Percentiles rank a stretch among this genome's conserved stretches.
These are phyloP conservation scores for Trichoderma sp. DNA, from an alignment of 2,329 filamentous ascomycete genomes.

Conservation along the genomic window DNA sequence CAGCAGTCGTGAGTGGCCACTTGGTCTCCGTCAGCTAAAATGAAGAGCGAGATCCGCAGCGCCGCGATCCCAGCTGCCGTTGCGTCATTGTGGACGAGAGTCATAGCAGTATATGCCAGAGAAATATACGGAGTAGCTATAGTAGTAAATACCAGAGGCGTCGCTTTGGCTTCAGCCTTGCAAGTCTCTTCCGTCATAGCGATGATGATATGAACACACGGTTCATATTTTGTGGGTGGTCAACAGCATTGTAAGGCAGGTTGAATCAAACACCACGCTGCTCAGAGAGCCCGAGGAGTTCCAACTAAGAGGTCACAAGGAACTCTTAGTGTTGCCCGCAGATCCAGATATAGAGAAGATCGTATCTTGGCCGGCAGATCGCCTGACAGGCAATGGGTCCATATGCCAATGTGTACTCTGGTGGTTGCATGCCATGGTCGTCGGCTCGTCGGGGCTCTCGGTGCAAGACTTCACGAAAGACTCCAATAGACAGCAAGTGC, in stretches of 20 bases:
- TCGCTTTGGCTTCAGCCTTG: not conserved
- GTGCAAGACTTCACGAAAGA: not conserved
- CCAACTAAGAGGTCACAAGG: not conserved
- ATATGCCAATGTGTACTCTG: not conserved
- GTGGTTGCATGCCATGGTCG: not conserved
- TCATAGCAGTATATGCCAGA: not conserved
- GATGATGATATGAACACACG: not conserved
- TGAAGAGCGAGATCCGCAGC: slow-evolving; percentile 6
- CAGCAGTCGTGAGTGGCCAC: not conserved
- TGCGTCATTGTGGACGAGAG: slow-evolving; percentile 4
- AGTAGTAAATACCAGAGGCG: not conserved
- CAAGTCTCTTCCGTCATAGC: not conserved
- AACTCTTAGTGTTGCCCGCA: not conserved
- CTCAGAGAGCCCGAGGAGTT: not conserved
- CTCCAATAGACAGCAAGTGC: not conserved
- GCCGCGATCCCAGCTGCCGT: not conserved
- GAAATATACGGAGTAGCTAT: not conserved
- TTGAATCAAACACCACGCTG: not conserved
- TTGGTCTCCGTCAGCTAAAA: slow-evolving; percentile 3
- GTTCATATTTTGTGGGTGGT: not conserved
- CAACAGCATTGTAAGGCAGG: not conserved
- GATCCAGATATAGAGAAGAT: not conserved
- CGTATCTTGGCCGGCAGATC: slow-evolving; percentile 12
- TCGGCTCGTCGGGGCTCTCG: slow-evolving; percentile 15
- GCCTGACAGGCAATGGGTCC: not conserved